Evolutionary conservation across 176 grass and related monocot species (phyloP), one percentile per base, ranked within the genome.

Genomic region (Raddia distichophylla): DNA sequence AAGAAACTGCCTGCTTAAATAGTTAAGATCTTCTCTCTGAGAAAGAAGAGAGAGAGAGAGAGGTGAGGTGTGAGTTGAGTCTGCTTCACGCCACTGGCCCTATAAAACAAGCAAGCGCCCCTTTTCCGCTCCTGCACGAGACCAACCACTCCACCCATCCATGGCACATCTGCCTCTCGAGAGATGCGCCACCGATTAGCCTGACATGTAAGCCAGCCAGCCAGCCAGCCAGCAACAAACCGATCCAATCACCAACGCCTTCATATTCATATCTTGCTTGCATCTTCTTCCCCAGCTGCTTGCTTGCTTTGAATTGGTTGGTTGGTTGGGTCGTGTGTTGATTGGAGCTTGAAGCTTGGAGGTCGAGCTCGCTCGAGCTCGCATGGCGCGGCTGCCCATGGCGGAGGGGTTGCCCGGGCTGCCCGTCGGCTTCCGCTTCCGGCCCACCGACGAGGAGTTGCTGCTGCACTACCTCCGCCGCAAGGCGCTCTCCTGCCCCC

Each of bases 391-490:
- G n/a, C 32, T 20, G 52, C 12, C 64, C 52, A 53, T 16, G 75
- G 27, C 27, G 27, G 74, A 85, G n/a, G 16, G 44, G 40, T 64
- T 84, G 8, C 50, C 86, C 34, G 77, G 82, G 8, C 64, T 98
- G 32, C 96, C 93, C 13, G 90, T 94, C 16, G 93, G 96, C 3
- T 98, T 98, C 83, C 84, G 96, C 6, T 98, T 98, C 84, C 84
- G 88, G 46, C 96, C 96, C 18, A 98, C 96, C 5, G 96, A 98
- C 70, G 92, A 98, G 85, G 96, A 98, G 78, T 88, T 98, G 0
- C 56, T 98, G 54, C 84, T 95, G 9, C 86, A 98, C 83, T 98
- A 98, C 79, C 96, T 98, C 58, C 90, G 83, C 70, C 88, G 92
- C 47, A 98, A 98, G 85, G 91, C 64, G 17, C 62, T 95, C 37